phyloP scores from a whole-genome alignment of 106 monocot genomes.

The Dioscorea dumetorum region DNA sequence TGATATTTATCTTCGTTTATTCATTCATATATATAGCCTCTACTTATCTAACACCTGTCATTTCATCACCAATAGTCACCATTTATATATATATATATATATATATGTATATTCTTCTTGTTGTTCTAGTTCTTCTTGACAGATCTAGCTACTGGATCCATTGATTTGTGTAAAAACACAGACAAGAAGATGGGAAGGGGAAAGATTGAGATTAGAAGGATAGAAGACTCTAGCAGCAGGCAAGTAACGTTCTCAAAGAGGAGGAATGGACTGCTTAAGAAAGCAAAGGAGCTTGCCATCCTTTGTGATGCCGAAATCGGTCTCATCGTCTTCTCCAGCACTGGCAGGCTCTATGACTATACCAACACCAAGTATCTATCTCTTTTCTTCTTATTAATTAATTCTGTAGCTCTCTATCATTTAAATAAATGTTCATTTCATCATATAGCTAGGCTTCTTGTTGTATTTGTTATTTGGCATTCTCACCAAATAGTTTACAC shows the following conservation, averaged over 20 bases:
- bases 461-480: no score
- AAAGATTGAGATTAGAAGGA: not conserved
- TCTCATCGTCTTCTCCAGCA: constrained; percentile 1
- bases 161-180: not conserved
- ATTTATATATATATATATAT: no score
- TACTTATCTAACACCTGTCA: no score
- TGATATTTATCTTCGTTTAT: no score
- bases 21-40: no score
- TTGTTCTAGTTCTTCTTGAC: not conserved
- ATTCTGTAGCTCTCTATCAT: not conserved
- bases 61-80: no score
- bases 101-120: no score
- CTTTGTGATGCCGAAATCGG: not conserved
- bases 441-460: no score
- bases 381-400: not conserved
- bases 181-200: not conserved
- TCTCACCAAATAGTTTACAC: no score
- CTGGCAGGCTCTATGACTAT: not conserved
- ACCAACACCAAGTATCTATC: not conserved
- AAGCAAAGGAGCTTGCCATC: not conserved
- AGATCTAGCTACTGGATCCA: not conserved
- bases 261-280: constrained; percentile 1
- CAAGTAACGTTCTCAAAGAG: not conserved
- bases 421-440: no score
- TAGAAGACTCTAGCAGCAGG: not conserved